Evolutionary conservation across 768 basidiomycete species (phyloP).

Genomic region (Hericium coralloides): DNA sequence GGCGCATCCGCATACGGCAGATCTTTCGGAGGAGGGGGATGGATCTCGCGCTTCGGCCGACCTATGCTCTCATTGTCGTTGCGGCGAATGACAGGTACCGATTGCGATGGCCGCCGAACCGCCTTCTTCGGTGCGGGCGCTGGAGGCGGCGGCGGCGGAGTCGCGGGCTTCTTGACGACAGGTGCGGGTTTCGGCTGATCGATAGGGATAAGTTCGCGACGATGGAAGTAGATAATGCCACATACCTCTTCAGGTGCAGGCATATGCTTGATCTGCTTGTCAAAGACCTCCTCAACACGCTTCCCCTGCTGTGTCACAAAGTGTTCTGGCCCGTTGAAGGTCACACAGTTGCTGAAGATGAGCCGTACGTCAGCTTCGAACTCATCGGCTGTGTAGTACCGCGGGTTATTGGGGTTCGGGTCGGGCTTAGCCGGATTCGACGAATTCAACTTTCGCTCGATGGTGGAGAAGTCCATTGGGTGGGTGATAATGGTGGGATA

Average conservation of each 20-base stretch:
- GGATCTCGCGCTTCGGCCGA: conserved; percentile 97
- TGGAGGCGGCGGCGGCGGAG: conserved; percentile 31
- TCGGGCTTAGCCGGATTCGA: conserved; percentile 79
- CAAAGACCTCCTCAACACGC: conserved; percentile 75
- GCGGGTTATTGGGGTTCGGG: conserved; percentile 57
- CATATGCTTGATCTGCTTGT: conserved; percentile 80
- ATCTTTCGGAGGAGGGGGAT: conserved; percentile 91
- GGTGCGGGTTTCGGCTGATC: conserved; percentile 30
- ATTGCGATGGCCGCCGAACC: conserved; percentile 66
- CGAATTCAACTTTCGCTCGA: conserved; percentile 77
- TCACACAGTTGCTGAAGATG: conserved; percentile 80
- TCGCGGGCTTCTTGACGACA: conserved; percentile 32
- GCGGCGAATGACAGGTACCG: conserved; percentile 76
- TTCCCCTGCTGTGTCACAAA: conserved; percentile 70
- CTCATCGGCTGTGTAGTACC: conserved; percentile 69
- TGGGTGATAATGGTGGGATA: conserved; percentile 79
- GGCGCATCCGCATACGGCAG: conserved; percentile 72
- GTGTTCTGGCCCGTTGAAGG: conserved; percentile 93
- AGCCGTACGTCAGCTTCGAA: conserved; percentile 80
- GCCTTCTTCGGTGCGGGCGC: conserved; percentile 35
- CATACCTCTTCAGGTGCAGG: conserved; percentile 72
- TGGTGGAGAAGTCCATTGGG: conserved; percentile 92
- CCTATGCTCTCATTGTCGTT: conserved; percentile 52
- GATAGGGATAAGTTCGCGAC: conserved; percentile 17
- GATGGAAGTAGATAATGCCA: conserved; percentile 1